Conservation (phyloP, 371 early-diverging fungal species). For the Phascolomyces articulosus region DNA sequence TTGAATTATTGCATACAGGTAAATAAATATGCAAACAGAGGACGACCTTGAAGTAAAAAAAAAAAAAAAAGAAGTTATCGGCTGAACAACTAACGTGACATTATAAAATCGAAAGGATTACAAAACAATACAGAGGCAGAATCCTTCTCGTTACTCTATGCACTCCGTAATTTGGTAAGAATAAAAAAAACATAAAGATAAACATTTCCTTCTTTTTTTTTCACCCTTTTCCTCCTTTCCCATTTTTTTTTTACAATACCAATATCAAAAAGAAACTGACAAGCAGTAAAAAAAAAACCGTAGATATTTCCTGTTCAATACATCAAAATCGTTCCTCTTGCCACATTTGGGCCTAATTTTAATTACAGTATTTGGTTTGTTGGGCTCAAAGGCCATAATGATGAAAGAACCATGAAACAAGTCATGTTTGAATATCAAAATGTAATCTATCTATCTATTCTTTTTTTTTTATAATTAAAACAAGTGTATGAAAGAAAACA, state of each 20-base stretch:
- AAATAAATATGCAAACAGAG: conserved; percentile 32
- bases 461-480: too few relatives aligned
- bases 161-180: not conserved
- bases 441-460: too few relatives aligned
- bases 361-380: conserved; percentile 96
- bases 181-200: too few relatives aligned
- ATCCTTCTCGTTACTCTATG: conserved; percentile 70
- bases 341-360: conserved; percentile 92
- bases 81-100: not conserved
- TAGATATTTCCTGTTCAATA: conserved; percentile 83
- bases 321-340: conserved; percentile 91
- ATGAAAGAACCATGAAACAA: conserved; percentile 66
- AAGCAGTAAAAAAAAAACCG: not conserved
- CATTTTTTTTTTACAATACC: not conserved
- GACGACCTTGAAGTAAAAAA: too few relatives aligned
- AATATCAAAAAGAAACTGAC: too few relatives aligned
- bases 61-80: too few relatives aligned
- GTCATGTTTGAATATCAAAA: conserved; percentile 65
- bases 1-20: conserved; percentile 88
- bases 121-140: conserved; percentile 92
- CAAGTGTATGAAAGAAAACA: too few relatives aligned
- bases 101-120: conserved; percentile 55
- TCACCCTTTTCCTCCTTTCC: not conserved
- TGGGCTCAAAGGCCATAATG: conserved; percentile 78
- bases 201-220: not conserved